Evolutionary conservation across 805 yeast genomes (phyloP), one percentile per base, ranked within the genome.

Genomic region (Scheffersomyces ergatensis): DNA sequence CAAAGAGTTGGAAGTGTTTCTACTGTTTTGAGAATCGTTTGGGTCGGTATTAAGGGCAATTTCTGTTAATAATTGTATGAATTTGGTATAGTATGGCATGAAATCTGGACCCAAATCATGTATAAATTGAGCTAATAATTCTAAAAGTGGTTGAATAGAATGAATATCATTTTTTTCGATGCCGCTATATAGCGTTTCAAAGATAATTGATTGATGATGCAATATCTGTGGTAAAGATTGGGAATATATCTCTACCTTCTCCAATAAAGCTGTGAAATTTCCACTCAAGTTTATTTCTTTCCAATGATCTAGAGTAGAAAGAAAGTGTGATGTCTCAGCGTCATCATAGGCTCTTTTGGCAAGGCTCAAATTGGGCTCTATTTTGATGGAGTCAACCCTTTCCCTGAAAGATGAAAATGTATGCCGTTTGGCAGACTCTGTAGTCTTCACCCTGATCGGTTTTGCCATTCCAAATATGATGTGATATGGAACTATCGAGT

Each of bases 81-180:
- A 63, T 19, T 63, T 57, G 2, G 65, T 65, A 54, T 88, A 89
- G 54, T 68, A 89, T 7, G 77, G 78, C 69, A 89, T 75, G 55
- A 90, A 93, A 50, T 92, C 98, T 2, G 92, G 83, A 8, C 97
- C 97, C 46, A 92, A 66, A 66, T 92, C 99, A 52, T 88, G 97
- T 31, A 89, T 82, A 51, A 93, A 84, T 54, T 89, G 95, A 0
- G 96, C 78, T 18, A 89, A 59, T 39, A 67, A 57, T 57, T 93
- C 99, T 37, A 89, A 62, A 21, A 88, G 57, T 3, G 98, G 92
- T 58, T 89, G 93, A 34, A 86, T 64, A 1, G 96, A 80, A 42
- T 83, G 67, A 17, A 73, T 72, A 56, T 93, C 96, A 45, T 82
- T 78, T 27, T 68, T 63, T 14, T 59, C 53, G 29, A 85, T 73